Percentiles rank a stretch among this genome's conserved stretches.
Evolutionary conservation across 2,329 filamentous ascomycete species (phyloP).

Genomic region (Pyricularia grisea): DNA sequence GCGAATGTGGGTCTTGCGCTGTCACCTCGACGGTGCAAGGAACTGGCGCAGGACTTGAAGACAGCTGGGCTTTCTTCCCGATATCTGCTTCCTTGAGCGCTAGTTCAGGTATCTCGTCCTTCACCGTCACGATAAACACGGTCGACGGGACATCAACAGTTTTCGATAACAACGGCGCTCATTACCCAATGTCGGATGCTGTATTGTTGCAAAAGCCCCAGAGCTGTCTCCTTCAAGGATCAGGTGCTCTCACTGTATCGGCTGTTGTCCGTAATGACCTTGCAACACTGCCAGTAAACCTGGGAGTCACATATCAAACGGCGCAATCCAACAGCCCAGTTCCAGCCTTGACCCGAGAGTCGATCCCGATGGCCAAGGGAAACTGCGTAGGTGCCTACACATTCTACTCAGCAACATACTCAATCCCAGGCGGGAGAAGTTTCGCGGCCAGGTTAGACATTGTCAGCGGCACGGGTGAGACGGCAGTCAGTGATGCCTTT

Average conservation of each 20-base stretch:
- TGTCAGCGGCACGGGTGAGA: slow-evolving; percentile 24
- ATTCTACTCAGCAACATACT: slow-evolving; percentile 32
- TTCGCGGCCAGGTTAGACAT: slow-evolving; percentile 37
- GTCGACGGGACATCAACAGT: slow-evolving; percentile 33
- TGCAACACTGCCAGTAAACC: slow-evolving; percentile 27
- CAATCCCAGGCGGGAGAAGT: slow-evolving; percentile 32
- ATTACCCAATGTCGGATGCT: slow-evolving; percentile 44
- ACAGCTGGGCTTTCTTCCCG: slow-evolving; percentile 48
- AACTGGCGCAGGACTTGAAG: slow-evolving; percentile 46
- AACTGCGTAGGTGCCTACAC: slow-evolving; percentile 38
- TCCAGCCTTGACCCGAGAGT: slow-evolving; percentile 27
- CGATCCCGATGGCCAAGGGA: slow-evolving; percentile 29
- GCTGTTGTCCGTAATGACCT: slow-evolving; percentile 41
- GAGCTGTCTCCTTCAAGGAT: slow-evolving; percentile 39
- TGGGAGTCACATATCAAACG: slow-evolving; percentile 34
- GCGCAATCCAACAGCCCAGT: slow-evolving; percentile 29
- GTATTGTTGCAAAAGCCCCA: slow-evolving; percentile 46
- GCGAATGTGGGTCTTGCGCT: slow-evolving; percentile 35
- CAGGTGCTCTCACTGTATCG: slow-evolving; percentile 32
- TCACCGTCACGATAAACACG: slow-evolving; percentile 42
- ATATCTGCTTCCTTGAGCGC: slow-evolving; percentile 41
- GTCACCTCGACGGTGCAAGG: slow-evolving; percentile 37
- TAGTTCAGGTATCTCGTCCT: slow-evolving; percentile 51
- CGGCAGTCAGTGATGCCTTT: slow-evolving; percentile 34
- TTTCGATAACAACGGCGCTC: slow-evolving; percentile 48